A percentile compares a stretch with the other conserved stretches of the same genome.
These are phyloP conservation scores for Verticillium longisporum DNA, from an alignment of 2,329 filamentous ascomycete genomes.

Conservation along the genomic window DNA sequence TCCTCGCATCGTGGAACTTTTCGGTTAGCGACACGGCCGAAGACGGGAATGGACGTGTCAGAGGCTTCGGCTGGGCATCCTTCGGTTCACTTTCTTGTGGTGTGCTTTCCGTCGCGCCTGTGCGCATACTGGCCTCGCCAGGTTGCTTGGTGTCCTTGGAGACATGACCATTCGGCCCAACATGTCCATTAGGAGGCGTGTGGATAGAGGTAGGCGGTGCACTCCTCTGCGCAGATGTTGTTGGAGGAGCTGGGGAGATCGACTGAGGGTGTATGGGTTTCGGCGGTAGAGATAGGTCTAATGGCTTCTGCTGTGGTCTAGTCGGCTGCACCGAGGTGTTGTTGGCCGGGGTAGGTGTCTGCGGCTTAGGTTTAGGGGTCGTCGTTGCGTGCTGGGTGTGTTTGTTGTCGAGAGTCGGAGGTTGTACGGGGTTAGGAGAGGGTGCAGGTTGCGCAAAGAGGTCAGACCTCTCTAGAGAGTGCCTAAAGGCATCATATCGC, in stretches of 20 bases:
- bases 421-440: conserved; percentile 3
- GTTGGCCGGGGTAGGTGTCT: neutral
- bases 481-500: conserved; percentile 35
- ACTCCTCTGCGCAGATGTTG: neutral
- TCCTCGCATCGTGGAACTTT: neutral
- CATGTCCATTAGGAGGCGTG: neutral
- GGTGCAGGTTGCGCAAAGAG: conserved; percentile 5
- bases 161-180: neutral
- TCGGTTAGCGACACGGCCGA: neutral
- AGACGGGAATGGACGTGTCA: neutral
- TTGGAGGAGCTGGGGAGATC: neutral
- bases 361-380: neutral
- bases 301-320: neutral
- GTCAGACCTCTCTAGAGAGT: conserved; percentile 24
- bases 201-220: neutral
- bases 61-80: neutral
- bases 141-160: neutral
- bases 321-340: neutral
- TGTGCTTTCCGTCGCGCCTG: neutral
- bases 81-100: neutral
- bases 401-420: conserved; percentile 9
- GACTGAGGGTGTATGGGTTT: neutral
- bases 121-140: neutral
- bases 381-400: neutral
- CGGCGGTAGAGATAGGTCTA: neutral